phyloP scores from a whole-genome alignment of 805 yeast genomes.

The Starmerella floris region DNA sequence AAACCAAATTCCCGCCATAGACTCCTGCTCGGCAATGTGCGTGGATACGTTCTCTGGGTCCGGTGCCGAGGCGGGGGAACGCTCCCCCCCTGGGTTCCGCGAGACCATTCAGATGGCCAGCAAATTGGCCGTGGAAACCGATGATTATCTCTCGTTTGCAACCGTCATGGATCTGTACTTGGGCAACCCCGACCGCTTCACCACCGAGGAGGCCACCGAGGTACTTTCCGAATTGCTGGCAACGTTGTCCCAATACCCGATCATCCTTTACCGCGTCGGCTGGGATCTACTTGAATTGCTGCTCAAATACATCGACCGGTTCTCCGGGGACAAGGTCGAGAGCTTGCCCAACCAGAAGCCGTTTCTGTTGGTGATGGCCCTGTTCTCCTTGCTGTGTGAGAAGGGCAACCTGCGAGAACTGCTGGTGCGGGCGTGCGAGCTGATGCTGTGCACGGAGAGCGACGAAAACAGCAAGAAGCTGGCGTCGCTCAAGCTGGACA shows the following conservation, averaged over 20 bases:
- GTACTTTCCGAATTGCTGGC: constrained; percentile 21
- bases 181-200: constrained; percentile 35
- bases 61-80: not conserved
- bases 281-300: constrained; percentile 82
- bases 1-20: too few species aligned
- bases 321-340: constrained; percentile 6
- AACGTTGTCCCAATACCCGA: constrained; percentile 37
- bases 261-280: constrained; percentile 54
- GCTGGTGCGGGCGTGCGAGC: constrained; percentile 56
- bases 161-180: constrained; percentile 55
- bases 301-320: constrained; percentile 36
- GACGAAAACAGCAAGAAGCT: constrained; percentile 12
- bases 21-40: too few species aligned
- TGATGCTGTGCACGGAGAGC: constrained; percentile 29
- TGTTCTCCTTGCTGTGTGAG: constrained; percentile 51
- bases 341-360: constrained; percentile 30
- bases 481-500: constrained; percentile 26
- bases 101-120: constrained; percentile 13
- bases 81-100: constrained; percentile 8
- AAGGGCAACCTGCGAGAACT: constrained; percentile 74
- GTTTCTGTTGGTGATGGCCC: constrained; percentile 18
- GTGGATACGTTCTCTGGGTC: too few species aligned
- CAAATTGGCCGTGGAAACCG: constrained; percentile 28
- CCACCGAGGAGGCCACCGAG: constrained; percentile 35
- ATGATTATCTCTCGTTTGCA: constrained; percentile 58